phyloP scores from a whole-genome alignment of 1,284 basidiomycete species.

The Pascua guehoae region DNA sequence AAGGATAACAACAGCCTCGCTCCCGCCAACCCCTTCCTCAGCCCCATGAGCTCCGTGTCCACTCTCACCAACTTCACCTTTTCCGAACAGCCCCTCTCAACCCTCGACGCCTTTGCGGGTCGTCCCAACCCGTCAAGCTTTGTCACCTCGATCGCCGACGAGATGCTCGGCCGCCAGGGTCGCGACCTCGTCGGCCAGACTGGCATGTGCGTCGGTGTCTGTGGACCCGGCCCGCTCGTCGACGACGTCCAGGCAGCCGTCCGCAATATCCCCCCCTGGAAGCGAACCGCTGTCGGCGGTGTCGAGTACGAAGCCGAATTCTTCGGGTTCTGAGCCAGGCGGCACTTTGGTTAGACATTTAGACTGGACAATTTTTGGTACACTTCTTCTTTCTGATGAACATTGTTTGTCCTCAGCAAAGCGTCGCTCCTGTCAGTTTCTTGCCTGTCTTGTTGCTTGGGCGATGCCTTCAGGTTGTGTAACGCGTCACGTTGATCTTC shows the following conservation, averaged over 20 bases:
- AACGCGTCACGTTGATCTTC: no score
- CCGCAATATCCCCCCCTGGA: conserved; percentile 22
- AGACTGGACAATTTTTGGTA: no score
- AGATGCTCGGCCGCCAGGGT: conserved; percentile 23
- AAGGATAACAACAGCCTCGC: not conserved
- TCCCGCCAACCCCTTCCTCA: conserved; percentile 32
- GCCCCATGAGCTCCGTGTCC: conserved; percentile 14
- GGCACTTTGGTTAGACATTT: no score
- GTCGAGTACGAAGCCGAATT: conserved; percentile 43
- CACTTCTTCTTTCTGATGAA: no score
- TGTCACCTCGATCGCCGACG: conserved; percentile 25
- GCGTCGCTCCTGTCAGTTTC: no score
- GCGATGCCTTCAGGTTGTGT: no score
- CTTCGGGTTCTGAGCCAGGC: conserved; percentile 32
- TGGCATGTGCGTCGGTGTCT: conserved; percentile 37
- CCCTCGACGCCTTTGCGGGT: conserved; percentile 25
- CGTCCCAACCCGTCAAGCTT: conserved; percentile 29
- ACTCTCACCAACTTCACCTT: no score
- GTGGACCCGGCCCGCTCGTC: conserved; percentile 41
- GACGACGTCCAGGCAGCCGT: conserved; percentile 29
- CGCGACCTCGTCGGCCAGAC: conserved; percentile 19
- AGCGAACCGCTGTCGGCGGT: conserved; percentile 33
- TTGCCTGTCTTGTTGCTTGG: no score
- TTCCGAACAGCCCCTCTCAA: not conserved
- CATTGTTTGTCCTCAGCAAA: no score